Base-by-base conservation (phyloP, 108 stramenopile species). In the Stephanodiscus triporus region DNA sequence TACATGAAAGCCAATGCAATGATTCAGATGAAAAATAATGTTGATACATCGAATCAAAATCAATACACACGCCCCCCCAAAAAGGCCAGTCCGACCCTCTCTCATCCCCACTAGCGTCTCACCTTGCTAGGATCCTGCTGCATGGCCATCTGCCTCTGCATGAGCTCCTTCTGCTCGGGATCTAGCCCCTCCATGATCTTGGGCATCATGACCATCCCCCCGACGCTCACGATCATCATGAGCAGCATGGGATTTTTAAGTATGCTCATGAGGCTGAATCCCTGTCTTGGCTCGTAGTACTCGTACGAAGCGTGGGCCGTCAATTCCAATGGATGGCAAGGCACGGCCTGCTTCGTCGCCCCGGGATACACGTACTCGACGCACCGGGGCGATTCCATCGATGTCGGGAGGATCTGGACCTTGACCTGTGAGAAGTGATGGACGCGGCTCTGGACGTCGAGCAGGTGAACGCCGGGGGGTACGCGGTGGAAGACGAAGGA, bases 171-270 rank as follows among this genome's bases (percentile, higher is more conserved):
- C 83, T 96, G 92, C 68, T 93, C 95, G 2, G 91, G 90, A 72
- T 93, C 92, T 68, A 96, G 43, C 47, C 78, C 84, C 66, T 91
- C 92, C 95, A 96, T 96, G 87, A 96, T 88, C 81, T 91, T 80
- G 6, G 95, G 95, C 95, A 96, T 93, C 36, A 88, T 30, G 36
- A 87, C 73, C 91, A 96, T 88, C 74, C 89, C 56, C 23, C 85
- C 91, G 29, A 73, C 90, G 34, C 73, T 79, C 42, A 92, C 81
- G 5, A 90, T 32, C 92, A 93, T 92, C 91, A 96, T 92, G 30
- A 96, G 59, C 34, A 94, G 40, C 95, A 96, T 96, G 16, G 95
- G 95, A 83, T 94, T 96, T 82, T 93, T 91, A 17, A 96, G 80
- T 63, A 96, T 70, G 24, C 70, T 50, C 51, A 91, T 81, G 30